These are phyloP conservation scores for Erythrophleum fordii DNA, from an alignment of 306 rosid species.

Conservation along the genomic window DNA sequence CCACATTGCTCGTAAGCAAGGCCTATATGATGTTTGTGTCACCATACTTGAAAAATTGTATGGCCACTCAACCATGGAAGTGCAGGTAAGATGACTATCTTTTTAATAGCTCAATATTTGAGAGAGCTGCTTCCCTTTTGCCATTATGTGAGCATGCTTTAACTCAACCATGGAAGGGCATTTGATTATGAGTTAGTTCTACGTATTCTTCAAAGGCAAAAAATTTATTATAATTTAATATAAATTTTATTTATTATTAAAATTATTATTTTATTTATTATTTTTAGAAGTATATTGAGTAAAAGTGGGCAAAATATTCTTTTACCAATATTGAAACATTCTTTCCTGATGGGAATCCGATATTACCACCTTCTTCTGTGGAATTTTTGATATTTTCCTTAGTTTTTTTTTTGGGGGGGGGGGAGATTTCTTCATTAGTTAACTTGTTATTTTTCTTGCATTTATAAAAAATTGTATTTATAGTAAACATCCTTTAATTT, in stretches of 20 bases:
- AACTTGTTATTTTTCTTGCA: not conserved
- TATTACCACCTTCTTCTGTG: not conserved
- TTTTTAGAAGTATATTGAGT: not conserved
- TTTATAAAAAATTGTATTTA: not conserved
- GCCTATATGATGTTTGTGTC: constrained; percentile 93
- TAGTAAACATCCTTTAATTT: not conserved
- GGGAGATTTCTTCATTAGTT: not conserved
- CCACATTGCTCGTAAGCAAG: constrained; percentile 93
- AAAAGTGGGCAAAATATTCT: not conserved
- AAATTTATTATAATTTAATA: not conserved
- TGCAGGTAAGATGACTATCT: constrained; percentile 69
- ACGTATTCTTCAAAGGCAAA: not conserved
- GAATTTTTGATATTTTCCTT: not conserved
- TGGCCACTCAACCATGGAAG: constrained; percentile 98
- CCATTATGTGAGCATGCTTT: constrained; percentile 15
- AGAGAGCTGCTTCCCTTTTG: constrained; percentile 28
- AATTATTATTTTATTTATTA: not conserved
- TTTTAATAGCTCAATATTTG: constrained; percentile 18
- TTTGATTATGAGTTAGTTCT: not conserved
- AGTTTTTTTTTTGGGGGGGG: not conserved
- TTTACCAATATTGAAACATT: not conserved
- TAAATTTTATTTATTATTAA: not conserved
- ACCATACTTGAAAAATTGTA: constrained; percentile 90
- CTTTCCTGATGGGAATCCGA: not conserved
- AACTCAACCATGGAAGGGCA: not conserved